A percentile compares a stretch with the other conserved stretches of the same genome.
Conservation (phyloP, 2,329 filamentous ascomycete species). For the Clonostachys chloroleuca region DNA sequence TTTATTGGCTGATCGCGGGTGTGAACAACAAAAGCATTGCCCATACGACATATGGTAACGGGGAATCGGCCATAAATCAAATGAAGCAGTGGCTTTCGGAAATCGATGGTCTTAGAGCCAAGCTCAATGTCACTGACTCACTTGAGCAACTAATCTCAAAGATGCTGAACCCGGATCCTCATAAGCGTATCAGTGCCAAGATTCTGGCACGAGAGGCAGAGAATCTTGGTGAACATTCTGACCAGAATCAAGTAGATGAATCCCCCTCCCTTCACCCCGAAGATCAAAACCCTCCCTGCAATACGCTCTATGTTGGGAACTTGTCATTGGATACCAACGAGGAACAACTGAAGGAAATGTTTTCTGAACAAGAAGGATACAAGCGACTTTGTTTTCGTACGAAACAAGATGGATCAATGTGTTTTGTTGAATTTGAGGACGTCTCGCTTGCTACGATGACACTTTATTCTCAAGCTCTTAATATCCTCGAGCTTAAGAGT, state of each 20-base stretch:
- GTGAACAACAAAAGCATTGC: conserved; percentile 35
- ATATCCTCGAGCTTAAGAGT: conserved; percentile 75
- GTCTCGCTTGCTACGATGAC: conserved; percentile 87
- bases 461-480: conserved; percentile 82
- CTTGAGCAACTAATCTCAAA: conserved; percentile 47
- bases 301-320: conserved; percentile 97
- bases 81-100: conserved; percentile 55
- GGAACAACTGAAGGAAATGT: conserved; percentile 90
- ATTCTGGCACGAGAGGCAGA: no score
- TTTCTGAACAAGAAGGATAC: conserved; percentile 89
- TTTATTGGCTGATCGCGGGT: conserved; percentile 56
- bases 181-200: conserved; percentile 36
- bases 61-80: conserved; percentile 36
- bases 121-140: conserved; percentile 38
- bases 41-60: conserved; percentile 26
- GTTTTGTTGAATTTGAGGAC: conserved; percentile 97
- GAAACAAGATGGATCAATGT: conserved; percentile 95
- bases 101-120: conserved; percentile 41
- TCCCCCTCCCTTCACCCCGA: conserved; percentile 89
- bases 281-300: conserved; percentile 95
- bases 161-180: conserved; percentile 48
- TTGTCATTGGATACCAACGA: conserved; percentile 88
- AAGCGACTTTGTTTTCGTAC: conserved; percentile 92
- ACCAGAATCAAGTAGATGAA: conserved; percentile 12
- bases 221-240: no score